phyloP scores from a whole-genome alignment of 371 early-diverging fungal genomes.

The Mycotypha africana region DNA sequence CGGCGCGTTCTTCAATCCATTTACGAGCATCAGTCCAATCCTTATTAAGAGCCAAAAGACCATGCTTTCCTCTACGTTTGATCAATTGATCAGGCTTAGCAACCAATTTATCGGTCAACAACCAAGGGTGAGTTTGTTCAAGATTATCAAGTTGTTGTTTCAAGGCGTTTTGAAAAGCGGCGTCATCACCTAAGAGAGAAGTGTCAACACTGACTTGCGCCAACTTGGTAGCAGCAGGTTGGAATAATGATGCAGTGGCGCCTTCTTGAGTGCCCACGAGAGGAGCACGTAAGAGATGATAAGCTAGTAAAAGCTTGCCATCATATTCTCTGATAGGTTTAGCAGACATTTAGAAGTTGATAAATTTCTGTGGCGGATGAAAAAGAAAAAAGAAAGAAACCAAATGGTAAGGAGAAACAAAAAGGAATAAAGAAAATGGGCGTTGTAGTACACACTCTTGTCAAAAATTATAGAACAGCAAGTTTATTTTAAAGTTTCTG shows the following conservation, averaged over 20 bases:
- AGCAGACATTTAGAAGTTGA: conserved; percentile 95
- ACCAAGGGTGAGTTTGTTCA: conserved; percentile 84
- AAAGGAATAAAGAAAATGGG: background rate
- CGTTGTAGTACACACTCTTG: no score
- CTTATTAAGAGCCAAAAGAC: conserved; percentile 86
- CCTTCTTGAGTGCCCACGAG: conserved; percentile 37
- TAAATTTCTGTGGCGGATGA: no score
- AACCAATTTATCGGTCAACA: conserved; percentile 77
- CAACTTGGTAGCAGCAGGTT: conserved; percentile 70
- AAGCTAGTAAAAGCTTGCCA: conserved; percentile 90
- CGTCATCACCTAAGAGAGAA: conserved; percentile 42
- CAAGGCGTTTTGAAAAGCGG: conserved; percentile 52
- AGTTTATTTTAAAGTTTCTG: conserved; percentile 5
- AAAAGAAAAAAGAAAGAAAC: conserved; percentile 2
- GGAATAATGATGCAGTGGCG: conserved; percentile 46
- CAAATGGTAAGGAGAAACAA: conserved; percentile 1
- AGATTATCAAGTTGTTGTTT: conserved; percentile 60
- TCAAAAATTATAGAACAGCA: no score
- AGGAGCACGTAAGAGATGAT: conserved; percentile 80
- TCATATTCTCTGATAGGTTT: conserved; percentile 96
- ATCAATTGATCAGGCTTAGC: conserved; percentile 97
- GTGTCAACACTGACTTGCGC: conserved; percentile 76
- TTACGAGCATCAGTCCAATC: conserved; percentile 80
- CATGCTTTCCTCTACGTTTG: conserved; percentile 95
- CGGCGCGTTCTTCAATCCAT: conserved; percentile 89